Evolutionary conservation across 1,284 basidiomycete species (phyloP).

Genomic region (Trichosporon sp.): DNA sequence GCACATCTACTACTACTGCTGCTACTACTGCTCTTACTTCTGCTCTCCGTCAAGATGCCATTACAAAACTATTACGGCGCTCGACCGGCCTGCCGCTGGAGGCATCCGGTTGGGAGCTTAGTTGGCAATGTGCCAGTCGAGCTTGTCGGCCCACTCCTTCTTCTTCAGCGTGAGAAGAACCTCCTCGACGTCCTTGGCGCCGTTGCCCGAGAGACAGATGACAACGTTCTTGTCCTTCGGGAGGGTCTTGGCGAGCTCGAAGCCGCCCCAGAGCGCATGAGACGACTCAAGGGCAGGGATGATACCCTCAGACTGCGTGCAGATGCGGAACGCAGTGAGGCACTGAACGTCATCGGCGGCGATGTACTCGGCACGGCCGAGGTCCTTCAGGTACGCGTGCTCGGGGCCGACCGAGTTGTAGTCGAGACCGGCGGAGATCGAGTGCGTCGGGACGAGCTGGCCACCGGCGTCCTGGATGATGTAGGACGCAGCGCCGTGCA

Average conservation of each 20-base stretch:
- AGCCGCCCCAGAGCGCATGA: constrained; percentile 91
- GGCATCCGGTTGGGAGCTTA: constrained; percentile 26
- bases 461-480: constrained; percentile 84
- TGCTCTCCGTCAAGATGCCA: neutral
- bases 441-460: constrained; percentile 96
- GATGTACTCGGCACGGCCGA: constrained; percentile 88
- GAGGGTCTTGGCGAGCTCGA: constrained; percentile 81
- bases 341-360: constrained; percentile 93
- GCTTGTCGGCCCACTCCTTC: constrained; percentile 78
- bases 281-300: constrained; percentile 96
- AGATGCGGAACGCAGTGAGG: constrained; percentile 84
- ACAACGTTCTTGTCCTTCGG: constrained; percentile 85
- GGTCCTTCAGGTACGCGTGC: constrained; percentile 94
- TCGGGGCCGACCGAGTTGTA: constrained; percentile 82
- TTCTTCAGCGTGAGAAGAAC: constrained; percentile 53
- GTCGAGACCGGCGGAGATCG: constrained; percentile 78
- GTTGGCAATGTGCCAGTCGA: constrained; percentile 75
- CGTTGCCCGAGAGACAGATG: constrained; percentile 60
- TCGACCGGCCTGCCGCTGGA: too few relatives aligned
- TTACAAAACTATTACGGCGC: neutral
- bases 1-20: neutral
- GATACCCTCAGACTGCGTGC: constrained; percentile 93
- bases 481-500: constrained; percentile 93
- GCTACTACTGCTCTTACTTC: too few relatives aligned
- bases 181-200: constrained; percentile 55